Conservation (phyloP, 257 asterid genomes). For the Solanum ossicruentum region DNA sequence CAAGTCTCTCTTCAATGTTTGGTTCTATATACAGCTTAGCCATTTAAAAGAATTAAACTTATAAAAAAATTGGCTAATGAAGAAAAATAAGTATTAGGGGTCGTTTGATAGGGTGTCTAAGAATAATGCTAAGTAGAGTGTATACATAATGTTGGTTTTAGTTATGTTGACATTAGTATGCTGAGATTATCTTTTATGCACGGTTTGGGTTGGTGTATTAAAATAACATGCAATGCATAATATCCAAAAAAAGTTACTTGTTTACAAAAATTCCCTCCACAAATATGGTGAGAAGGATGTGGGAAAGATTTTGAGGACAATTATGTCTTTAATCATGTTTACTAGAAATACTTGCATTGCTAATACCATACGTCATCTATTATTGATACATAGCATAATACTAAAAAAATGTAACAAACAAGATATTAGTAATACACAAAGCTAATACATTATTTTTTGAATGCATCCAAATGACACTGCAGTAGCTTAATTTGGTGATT, state of each 20-base stretch:
- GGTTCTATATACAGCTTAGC: background rate
- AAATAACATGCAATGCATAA: background rate
- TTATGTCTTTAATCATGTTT: background rate
- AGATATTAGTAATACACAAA: background rate
- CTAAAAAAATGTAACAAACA: background rate
- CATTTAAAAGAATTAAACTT: background rate
- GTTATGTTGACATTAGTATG: background rate
- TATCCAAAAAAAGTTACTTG: background rate
- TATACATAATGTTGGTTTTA: background rate
- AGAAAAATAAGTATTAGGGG: background rate
- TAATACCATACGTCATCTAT: background rate
- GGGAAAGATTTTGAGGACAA: background rate
- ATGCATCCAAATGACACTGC: background rate
- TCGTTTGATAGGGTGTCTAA: background rate
- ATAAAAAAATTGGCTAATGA: background rate
- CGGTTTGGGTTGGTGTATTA: background rate
- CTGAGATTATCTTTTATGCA: background rate
- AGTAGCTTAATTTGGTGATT: background rate
- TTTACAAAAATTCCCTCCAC: background rate
- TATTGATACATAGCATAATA: background rate
- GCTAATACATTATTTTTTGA: background rate
- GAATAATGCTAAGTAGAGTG: background rate
- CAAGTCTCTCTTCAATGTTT: background rate
- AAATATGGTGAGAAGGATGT: background rate
- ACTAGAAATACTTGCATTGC: background rate